phyloP scores from a whole-genome alignment of 2,329 filamentous ascomycete genomes.

The Epichloe aotearoae region DNA sequence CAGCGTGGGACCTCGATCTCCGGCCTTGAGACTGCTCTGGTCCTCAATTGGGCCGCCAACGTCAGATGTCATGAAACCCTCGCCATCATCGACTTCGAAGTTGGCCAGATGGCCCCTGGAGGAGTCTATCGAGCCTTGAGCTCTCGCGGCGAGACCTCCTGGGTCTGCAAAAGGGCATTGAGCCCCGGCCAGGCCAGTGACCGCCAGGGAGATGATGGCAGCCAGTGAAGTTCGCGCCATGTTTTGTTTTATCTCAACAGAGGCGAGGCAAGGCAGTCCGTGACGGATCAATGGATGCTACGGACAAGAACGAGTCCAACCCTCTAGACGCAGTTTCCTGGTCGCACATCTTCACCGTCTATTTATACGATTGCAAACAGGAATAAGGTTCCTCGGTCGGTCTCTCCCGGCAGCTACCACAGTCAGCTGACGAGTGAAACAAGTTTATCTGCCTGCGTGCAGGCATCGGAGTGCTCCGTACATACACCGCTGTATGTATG shows the following conservation, averaged over 20 bases:
- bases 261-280: no score
- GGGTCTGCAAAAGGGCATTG: slow-evolving; percentile 22
- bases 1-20: slow-evolving; percentile 51
- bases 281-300: background rate
- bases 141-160: slow-evolving; percentile 13
- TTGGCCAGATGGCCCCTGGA: slow-evolving; percentile 20
- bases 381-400: background rate
- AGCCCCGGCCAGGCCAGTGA: slow-evolving; percentile 15
- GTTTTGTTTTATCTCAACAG: background rate
- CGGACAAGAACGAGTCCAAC: background rate
- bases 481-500: no score
- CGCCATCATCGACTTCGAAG: slow-evolving; percentile 38
- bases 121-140: slow-evolving; percentile 7
- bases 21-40: slow-evolving; percentile 52
- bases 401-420: no score
- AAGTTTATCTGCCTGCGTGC: no score
- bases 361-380: background rate
- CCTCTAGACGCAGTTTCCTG: background rate
- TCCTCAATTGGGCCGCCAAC: slow-evolving; percentile 56
- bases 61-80: slow-evolving; percentile 49
- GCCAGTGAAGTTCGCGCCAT: slow-evolving; percentile 16
- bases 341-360: background rate
- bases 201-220: slow-evolving; percentile 12
- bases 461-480: no score
- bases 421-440: no score